phyloP scores from a whole-genome alignment of 78 protist genomes.

The Dictyostelium purpureum region DNA sequence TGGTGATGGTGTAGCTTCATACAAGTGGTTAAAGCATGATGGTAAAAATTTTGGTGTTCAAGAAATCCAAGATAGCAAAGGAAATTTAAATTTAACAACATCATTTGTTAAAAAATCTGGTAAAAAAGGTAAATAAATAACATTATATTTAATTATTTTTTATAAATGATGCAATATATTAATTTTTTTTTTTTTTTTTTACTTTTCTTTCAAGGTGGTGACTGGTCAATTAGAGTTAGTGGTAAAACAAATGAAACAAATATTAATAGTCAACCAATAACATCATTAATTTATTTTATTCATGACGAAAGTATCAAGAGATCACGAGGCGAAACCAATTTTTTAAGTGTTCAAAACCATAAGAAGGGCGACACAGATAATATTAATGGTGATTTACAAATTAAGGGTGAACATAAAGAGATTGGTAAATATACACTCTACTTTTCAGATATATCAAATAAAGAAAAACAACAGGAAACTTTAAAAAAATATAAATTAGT shows the following conservation, averaged over 20 bases:
- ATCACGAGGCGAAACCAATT: background rate
- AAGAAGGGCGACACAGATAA: background rate
- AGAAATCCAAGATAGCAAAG: constrained; percentile 42
- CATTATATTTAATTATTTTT: background rate
- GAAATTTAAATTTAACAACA: constrained; percentile 37
- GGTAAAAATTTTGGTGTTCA: constrained; percentile 76
- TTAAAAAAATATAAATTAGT: background rate
- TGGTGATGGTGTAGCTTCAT: constrained; percentile 12
- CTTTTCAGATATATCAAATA: constrained; percentile 17
- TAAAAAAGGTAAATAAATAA: background rate
- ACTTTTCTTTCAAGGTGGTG: constrained; percentile 14
- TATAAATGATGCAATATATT: background rate
- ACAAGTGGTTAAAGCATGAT: constrained; percentile 71
- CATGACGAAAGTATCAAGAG: constrained; percentile 40
- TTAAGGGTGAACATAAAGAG: constrained; percentile 50
- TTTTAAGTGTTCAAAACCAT: background rate
- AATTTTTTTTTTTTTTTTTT: background rate
- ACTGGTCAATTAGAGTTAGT: constrained; percentile 52
- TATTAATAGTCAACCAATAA: background rate
- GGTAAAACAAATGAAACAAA: background rate
- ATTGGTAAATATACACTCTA: constrained; percentile 51
- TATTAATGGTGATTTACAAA: constrained; percentile 12
- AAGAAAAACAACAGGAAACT: background rate
- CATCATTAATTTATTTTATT: constrained; percentile 39
- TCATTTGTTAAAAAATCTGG: constrained; percentile 54